Evolutionary conservation across 2,329 filamentous ascomycete species (phyloP).

Genomic region (Trichoderma hamatum): DNA sequence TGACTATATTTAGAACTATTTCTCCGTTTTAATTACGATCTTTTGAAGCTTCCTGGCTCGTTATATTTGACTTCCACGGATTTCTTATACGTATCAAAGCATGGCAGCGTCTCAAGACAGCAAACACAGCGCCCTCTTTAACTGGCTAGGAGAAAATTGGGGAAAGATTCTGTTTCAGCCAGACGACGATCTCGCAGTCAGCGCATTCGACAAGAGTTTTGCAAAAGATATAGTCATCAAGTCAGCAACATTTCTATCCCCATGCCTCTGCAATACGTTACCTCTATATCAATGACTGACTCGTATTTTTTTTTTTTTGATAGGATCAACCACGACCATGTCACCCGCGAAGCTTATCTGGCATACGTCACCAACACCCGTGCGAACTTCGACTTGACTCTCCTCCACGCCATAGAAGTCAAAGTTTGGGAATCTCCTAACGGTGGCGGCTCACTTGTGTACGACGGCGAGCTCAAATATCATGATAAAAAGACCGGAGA

Average conservation of each 20-base stretch:
- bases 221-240: neutral
- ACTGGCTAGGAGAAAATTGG: neutral
- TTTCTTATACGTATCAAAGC: neutral
- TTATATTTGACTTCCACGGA: neutral
- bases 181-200: neutral
- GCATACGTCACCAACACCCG: neutral
- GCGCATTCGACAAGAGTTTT: neutral
- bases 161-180: neutral
- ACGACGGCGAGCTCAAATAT: neutral
- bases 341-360: neutral
- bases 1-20: neutral
- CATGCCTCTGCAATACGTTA: neutral
- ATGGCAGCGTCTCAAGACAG: neutral
- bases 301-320: too few species aligned
- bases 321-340: neutral
- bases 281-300: neutral
- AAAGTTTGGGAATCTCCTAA: slow-evolving; percentile 10
- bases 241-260: neutral
- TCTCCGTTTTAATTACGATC: neutral
- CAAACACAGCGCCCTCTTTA: neutral
- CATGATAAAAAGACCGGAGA: neutral
- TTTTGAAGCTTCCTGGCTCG: neutral
- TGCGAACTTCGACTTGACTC: neutral
- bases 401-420: neutral
- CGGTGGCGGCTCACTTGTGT: neutral